Conservation (phyloP, 1,284 basidiomycete species). For the Termitomyces sp. region DNA sequence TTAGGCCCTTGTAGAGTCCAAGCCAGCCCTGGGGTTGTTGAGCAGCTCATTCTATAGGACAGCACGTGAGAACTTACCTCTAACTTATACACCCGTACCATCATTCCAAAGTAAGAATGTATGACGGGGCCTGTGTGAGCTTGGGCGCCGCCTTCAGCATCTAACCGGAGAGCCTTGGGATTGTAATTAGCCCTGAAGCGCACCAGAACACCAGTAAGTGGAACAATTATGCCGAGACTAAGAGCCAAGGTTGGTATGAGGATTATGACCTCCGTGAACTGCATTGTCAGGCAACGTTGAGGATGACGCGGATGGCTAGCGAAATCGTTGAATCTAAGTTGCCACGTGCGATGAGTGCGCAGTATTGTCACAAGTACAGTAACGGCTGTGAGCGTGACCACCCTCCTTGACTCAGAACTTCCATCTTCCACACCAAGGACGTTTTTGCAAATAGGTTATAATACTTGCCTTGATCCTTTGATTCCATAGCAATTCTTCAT, state of each 20-base stretch:
- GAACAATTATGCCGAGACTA: slow-evolving; percentile 54
- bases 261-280: slow-evolving; percentile 37
- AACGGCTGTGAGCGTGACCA: neutral
- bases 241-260: slow-evolving; percentile 45
- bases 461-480: no score
- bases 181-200: slow-evolving; percentile 78
- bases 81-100: slow-evolving; percentile 67
- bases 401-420: neutral
- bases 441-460: neutral
- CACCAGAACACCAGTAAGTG: slow-evolving; percentile 64
- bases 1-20: slow-evolving; percentile 82
- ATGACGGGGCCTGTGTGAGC: slow-evolving; percentile 72
- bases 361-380: neutral
- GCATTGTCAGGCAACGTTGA: slow-evolving; percentile 16
- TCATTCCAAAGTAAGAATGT: slow-evolving; percentile 61
- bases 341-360: slow-evolving; percentile 1
- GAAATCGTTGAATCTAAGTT: neutral
- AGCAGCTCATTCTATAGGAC: neutral
- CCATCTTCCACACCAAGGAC: neutral
- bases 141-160: slow-evolving; percentile 70
- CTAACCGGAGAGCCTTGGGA: slow-evolving; percentile 78
- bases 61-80: slow-evolving; percentile 46
- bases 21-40: slow-evolving; percentile 52
- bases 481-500: neutral
- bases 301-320: neutral